Base-by-base conservation (phyloP, 2,329 filamentous ascomycete genomes). In the Sphaerulina musiva region DNA sequence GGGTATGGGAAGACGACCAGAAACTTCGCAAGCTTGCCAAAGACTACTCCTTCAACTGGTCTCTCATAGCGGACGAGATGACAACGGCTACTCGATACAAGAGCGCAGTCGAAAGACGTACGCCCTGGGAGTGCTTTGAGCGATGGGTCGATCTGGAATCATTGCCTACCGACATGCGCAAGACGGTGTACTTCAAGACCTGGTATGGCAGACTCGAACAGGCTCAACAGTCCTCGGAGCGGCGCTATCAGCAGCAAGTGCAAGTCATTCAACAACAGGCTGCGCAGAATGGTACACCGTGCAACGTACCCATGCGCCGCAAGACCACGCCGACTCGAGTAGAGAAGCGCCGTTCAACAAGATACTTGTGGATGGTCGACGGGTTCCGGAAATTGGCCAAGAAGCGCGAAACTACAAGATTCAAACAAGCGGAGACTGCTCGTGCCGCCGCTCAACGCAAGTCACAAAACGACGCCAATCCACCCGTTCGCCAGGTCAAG, bases 91-190 rank as follows among this genome's bases (percentile, higher is more conserved):
- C 89, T 0, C 69, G 84, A 11, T 95, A 89, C 66, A 80, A 83
- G n/a, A 92, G 91, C 17, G 89, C 89, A 1, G 84, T 89, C 9
- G 92, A 97, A 68, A 81, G 93, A 58, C 82, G 93, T 46, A 97
- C 92, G 2, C 90, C 92, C 0, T 98, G 93, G 93, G 93, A 98
- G 73, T 98, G 93, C 68, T 98, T 98, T 64, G 93, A 98, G 72
- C 82, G 93, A 42, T 98, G 92, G 92, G 87, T 96, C 51, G 85
- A 87, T 62, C 76, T 97, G 10, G 93, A 97, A 72, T 90, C 91
- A 1, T 76, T 96, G 38, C 92, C 93, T 4, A 82, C 86, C 9
- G 93, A 98, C 61, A 95, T 97, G 86, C 85, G 87, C 14, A 95
- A 95, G 73, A 95, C 89, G 0, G 86, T 91, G 43, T 98, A 97